These are phyloP conservation scores for Hirsutella rhossiliensis DNA, from an alignment of 2,329 filamentous ascomycete genomes.

Conservation along the genomic window DNA sequence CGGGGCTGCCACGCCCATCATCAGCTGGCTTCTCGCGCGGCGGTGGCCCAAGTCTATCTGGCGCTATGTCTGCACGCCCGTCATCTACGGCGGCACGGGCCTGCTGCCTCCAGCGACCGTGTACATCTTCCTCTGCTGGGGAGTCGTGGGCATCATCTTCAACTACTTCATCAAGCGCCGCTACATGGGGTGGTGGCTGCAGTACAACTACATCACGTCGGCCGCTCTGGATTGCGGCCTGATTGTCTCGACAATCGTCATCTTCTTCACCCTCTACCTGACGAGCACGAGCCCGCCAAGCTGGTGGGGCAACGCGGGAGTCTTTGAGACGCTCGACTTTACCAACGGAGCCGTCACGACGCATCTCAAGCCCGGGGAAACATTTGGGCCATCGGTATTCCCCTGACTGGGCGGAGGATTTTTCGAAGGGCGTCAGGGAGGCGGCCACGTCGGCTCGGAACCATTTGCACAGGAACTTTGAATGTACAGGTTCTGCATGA, in stretches of 20 bases:
- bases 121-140: slow-evolving; percentile 62
- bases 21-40: slow-evolving; percentile 51
- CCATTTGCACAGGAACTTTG: background rate
- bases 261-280: slow-evolving; percentile 57
- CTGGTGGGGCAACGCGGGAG: slow-evolving; percentile 51
- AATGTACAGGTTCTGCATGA: background rate
- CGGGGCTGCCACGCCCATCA: slow-evolving; percentile 48
- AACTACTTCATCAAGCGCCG: slow-evolving; percentile 55
- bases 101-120: slow-evolving; percentile 57
- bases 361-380: slow-evolving; percentile 28
- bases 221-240: slow-evolving; percentile 59
- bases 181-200: slow-evolving; percentile 62
- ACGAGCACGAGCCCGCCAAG: slow-evolving; percentile 40
- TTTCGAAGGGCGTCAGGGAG: background rate
- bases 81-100: slow-evolving; percentile 54
- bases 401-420: slow-evolving; percentile 2
- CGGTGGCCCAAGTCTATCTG: slow-evolving; percentile 47
- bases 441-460: background rate
- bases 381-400: slow-evolving; percentile 34
- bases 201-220: slow-evolving; percentile 67
- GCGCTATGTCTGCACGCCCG: slow-evolving; percentile 55
- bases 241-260: slow-evolving; percentile 52
- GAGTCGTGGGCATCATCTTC: slow-evolving; percentile 53
- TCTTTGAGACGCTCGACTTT: slow-evolving; percentile 34
- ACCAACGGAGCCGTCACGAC: slow-evolving; percentile 28